These are phyloP conservation scores for Xylariaceae sp. DNA, from an alignment of 2,329 filamentous ascomycete species.

Conservation along the genomic window DNA sequence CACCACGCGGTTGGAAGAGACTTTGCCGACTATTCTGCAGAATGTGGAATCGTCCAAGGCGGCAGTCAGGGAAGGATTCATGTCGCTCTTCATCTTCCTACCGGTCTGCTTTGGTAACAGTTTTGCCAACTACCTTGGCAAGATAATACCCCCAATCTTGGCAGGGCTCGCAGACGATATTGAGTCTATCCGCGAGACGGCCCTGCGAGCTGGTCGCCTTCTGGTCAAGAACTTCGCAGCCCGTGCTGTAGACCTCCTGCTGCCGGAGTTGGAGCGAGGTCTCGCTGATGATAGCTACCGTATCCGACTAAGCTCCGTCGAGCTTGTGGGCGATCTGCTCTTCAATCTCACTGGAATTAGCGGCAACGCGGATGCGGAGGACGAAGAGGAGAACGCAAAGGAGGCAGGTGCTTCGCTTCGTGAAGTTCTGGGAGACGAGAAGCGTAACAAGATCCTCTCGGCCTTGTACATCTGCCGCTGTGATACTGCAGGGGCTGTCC, in stretches of 20 bases:
- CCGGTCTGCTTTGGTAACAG: slow-evolving; percentile 98
- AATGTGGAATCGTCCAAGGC: slow-evolving; percentile 90
- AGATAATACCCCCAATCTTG: slow-evolving; percentile 91
- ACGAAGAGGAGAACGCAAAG: slow-evolving; percentile 68
- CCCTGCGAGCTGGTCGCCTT: slow-evolving; percentile 83
- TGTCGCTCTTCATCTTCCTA: slow-evolving; percentile 99
- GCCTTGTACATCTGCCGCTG: slow-evolving; percentile 95
- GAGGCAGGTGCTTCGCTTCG: slow-evolving; percentile 91
- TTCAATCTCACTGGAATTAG: slow-evolving; percentile 97
- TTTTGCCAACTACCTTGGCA: slow-evolving; percentile 90
- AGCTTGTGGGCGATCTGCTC: slow-evolving; percentile 89
- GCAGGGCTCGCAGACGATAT: slow-evolving; percentile 91
- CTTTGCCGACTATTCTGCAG: slow-evolving; percentile 88
- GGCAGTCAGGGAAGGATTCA: slow-evolving; percentile 92
- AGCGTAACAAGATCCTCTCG: slow-evolving; percentile 94
- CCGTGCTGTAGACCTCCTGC: slow-evolving; percentile 83
- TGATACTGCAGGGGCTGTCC: slow-evolving; percentile 88
- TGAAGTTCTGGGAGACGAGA: slow-evolving; percentile 90
- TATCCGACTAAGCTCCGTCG: slow-evolving; percentile 95
- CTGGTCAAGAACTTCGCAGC: slow-evolving; percentile 98
- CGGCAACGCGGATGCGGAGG: slow-evolving; percentile 65
- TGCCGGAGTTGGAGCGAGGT: slow-evolving; percentile 92
- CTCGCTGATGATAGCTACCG: slow-evolving; percentile 96
- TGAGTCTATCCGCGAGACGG: slow-evolving; percentile 95
- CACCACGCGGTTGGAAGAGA: slow-evolving; percentile 88